A percentile compares a stretch with the other conserved stretches of the same genome.
phyloP scores from a whole-genome alignment of 768 basidiomycete species.

The Rhizopogon roseolus region DNA sequence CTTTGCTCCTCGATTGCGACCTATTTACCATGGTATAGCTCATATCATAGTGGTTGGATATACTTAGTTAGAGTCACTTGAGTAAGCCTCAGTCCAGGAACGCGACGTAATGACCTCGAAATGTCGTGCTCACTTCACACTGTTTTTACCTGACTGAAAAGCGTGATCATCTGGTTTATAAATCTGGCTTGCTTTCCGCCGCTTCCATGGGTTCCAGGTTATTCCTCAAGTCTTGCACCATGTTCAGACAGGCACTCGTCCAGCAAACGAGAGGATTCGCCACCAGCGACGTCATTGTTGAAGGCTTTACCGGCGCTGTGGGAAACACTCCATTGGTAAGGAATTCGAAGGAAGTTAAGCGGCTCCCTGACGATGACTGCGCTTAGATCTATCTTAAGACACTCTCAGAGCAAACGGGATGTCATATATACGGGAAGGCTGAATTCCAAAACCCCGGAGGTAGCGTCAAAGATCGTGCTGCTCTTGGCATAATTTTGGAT shows the following conservation, averaged over 20 bases:
- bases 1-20: too few relatives aligned
- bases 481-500: conserved; percentile 79
- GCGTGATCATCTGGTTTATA: neutral
- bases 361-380: conserved; percentile 2
- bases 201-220: neutral
- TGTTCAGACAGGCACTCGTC: conserved; percentile 27
- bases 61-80: too few relatives aligned
- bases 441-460: conserved; percentile 99
- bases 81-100: too few relatives aligned
- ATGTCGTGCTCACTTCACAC: neutral
- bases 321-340: conserved; percentile 91
- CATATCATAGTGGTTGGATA: too few relatives aligned
- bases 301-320: conserved; percentile 84
- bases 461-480: conserved; percentile 96
- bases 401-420: conserved; percentile 80
- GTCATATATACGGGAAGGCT: conserved; percentile 88
- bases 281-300: conserved; percentile 38
- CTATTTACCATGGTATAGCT: too few relatives aligned
- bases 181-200: neutral
- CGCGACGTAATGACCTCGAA: neutral
- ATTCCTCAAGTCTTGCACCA: conserved; percentile 15
- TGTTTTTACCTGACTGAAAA: neutral
- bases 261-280: conserved; percentile 28
- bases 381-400: conserved; percentile 75
- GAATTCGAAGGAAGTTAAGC: neutral